phyloP scores from a whole-genome alignment of 2,329 filamentous ascomycete genomes.

The Aspergillus niger region DNA sequence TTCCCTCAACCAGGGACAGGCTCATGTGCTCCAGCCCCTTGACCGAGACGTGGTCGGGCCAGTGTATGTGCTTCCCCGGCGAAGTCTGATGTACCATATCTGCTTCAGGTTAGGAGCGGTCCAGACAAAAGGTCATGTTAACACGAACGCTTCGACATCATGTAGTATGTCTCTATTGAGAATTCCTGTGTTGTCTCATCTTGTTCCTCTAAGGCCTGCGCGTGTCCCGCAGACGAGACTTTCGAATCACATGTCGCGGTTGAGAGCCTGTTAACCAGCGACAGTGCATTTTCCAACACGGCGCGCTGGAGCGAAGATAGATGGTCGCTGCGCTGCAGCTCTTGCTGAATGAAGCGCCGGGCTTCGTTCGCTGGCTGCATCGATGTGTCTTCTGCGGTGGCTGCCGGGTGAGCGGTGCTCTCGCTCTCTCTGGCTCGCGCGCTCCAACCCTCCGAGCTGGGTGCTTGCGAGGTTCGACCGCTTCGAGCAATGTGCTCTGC shows the following conservation, averaged over 20 bases:
- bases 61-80: not conserved
- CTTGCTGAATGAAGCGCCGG: not conserved
- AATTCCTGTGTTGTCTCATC: not conserved
- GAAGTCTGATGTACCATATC: not conserved
- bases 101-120: not conserved
- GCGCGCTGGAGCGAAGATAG: not conserved
- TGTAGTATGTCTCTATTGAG: not conserved
- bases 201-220: not conserved
- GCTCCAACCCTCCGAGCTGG: too few species aligned
- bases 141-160: not conserved
- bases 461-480: too few species aligned
- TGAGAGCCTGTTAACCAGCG: not conserved
- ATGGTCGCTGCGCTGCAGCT: not conserved
- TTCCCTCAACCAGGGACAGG: not conserved
- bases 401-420: not conserved
- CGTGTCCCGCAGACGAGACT: not conserved
- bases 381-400: not conserved
- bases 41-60: constrained; percentile 1
- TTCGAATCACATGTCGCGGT: not conserved
- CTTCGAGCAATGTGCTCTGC: not conserved
- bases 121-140: not conserved
- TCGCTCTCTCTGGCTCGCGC: not conserved
- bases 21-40: constrained; percentile 1
- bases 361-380: not conserved
- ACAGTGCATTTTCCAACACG: not conserved